Base-by-base conservation (phyloP, 179 eudicot species). In the Silene coronaria region DNA sequence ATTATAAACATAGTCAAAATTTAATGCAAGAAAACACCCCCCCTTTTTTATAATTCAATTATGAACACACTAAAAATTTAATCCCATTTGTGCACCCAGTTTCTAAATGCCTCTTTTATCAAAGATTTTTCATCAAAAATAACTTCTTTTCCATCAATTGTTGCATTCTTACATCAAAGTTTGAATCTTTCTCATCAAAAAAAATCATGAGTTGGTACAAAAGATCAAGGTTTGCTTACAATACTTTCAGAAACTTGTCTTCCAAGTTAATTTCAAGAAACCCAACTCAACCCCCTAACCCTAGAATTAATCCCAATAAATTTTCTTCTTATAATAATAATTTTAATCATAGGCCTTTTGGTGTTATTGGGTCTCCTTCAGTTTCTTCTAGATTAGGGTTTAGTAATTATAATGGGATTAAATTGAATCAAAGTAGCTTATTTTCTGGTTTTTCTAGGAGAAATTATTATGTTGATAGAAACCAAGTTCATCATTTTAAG, bases 381-480 rank as follows among this genome's bases (percentile, higher is more conserved):
- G 55, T 80, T 69, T 76, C 81, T 5, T 81, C 87, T 64, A 84
- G 74, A 75, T 62, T 79, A 65, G 62, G 84, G 48, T 61, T 14
- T 75, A 23, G 65, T 3, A 78, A 45, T 75, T 17, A 53, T 2
- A 77, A 34, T 73, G 71, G 76, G 72, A 48, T 76, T 10, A 78
- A 74, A 22, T 76, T 67, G 12, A 77, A 77, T n/a, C 74, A 75
- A 30, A 77, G 34, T 24, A 78, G 77, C 45, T 77, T 81, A 22
- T 9, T 82, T 55, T 46, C 81, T 59, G 70, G 62, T 75, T 66
- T 73, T 65, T 66, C 60, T 19, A 88, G 79, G 75, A 75, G 96
- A 70, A 59, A 77, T 66, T 90, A 90, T 78, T 82, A 89, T 69
- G 91, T 87, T 9, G 96, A 90, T 76, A 69, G 80, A 4, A 23